Evolutionary conservation across 2,329 filamentous ascomycete species (phyloP).

Genomic region (Nothomitra cinnamomea): DNA sequence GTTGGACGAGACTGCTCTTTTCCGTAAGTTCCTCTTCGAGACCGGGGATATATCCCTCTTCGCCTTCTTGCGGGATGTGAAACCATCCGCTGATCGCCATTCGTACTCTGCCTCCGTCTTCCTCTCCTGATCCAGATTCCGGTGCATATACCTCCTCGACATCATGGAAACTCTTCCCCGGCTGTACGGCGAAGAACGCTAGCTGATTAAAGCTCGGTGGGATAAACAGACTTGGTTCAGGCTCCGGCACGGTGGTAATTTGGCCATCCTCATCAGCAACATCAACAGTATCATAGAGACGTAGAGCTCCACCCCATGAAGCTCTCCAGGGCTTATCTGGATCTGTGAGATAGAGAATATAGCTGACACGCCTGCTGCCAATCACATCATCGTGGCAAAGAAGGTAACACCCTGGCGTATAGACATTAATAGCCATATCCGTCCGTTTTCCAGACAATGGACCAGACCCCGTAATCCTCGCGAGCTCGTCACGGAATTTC

Average conservation of each 20-base stretch:
- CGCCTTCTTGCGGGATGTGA: conserved; percentile 87
- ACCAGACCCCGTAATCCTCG: conserved; percentile 69
- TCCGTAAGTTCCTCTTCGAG: conserved; percentile 76
- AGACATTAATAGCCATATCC: conserved; percentile 98
- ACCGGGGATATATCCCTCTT: conserved; percentile 79
- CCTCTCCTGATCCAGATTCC: conserved; percentile 44
- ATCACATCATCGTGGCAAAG: conserved; percentile 98
- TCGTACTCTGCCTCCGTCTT: conserved; percentile 57
- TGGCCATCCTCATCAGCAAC: conserved; percentile 51
- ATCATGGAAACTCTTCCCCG: conserved; percentile 97
- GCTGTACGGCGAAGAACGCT: conserved; percentile 94
- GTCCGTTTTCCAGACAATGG: conserved; percentile 85
- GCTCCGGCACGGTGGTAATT: conserved; percentile 60
- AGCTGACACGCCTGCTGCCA: conserved; percentile 87
- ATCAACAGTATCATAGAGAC: conserved; percentile 61
- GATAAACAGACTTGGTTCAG: conserved; percentile 66
- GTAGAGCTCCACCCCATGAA: conserved; percentile 82
- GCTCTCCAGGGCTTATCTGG: conserved; percentile 81
- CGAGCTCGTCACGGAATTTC: conserved; percentile 76
- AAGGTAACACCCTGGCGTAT: conserved; percentile 88
- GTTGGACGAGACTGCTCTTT: conserved; percentile 79
- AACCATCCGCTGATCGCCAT: conserved; percentile 99
- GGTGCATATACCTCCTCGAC: conserved; percentile 83
- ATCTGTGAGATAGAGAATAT: conserved; percentile 90
- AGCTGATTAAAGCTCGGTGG: conserved; percentile 95